phyloP scores from a whole-genome alignment of 1,284 basidiomycete species.

The Rhodotorula glutinis region DNA sequence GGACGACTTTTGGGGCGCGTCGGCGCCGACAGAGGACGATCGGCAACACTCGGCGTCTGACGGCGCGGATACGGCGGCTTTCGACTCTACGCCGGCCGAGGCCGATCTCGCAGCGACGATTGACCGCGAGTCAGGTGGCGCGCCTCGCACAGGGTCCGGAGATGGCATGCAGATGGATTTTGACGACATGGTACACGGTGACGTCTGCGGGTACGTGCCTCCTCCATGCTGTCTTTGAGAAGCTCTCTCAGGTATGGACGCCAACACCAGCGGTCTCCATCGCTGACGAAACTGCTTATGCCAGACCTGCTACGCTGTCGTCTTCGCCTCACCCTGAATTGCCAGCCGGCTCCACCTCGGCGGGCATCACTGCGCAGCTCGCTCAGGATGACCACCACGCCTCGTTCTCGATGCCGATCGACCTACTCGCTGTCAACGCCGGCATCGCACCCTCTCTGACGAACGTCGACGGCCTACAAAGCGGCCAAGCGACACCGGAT shows the following conservation, averaged over 20 bases:
- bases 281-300: background rate
- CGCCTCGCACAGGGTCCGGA: too few species aligned
- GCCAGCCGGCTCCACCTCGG: background rate
- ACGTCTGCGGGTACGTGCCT: constrained; percentile 29
- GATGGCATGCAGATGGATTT: constrained; percentile 23
- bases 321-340: background rate
- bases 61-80: too few species aligned
- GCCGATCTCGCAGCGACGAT: too few species aligned
- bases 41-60: too few species aligned
- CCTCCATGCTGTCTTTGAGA: too few species aligned
- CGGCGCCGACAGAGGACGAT: background rate
- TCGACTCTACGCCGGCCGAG: too few species aligned
- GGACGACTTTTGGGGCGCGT: constrained; percentile 29
- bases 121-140: too few species aligned
- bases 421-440: constrained; percentile 23
- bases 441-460: constrained; percentile 33
- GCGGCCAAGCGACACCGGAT: constrained; percentile 9
- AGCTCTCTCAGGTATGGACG: too few species aligned
- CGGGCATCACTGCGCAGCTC: background rate
- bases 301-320: background rate
- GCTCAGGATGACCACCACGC: constrained; percentile 2
- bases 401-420: constrained; percentile 17
- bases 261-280: too few species aligned
- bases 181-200: constrained; percentile 31
- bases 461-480: background rate